These are phyloP conservation scores for Deuterostichococcus epilithicus DNA, from an alignment of 139 green algal species.

Conservation along the genomic window DNA sequence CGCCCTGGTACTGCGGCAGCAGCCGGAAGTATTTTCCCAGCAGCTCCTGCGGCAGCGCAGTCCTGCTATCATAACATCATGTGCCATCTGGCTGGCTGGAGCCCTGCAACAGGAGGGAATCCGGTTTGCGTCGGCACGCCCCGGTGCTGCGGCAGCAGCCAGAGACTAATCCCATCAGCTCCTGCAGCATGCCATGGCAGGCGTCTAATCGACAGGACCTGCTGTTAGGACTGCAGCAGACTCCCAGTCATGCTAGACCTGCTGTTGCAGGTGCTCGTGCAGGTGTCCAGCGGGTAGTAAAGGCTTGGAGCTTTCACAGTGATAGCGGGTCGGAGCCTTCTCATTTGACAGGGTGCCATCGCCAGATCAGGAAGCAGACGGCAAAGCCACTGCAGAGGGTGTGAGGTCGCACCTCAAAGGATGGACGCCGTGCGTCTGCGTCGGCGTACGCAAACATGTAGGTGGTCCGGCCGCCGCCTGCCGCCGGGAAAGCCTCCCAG, in stretches of 20 bases:
- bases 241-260: too few relatives aligned
- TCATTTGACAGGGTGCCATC: too few relatives aligned
- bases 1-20: conserved; percentile 66
- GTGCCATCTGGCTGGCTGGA: too few relatives aligned
- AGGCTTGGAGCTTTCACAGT: too few relatives aligned
- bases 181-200: too few relatives aligned
- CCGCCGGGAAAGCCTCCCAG: conserved; percentile 74
- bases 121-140: conserved; percentile 3
- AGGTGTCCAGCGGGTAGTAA: too few relatives aligned
- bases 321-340: neutral
- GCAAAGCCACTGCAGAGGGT: neutral
- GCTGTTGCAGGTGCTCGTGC: too few relatives aligned
- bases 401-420: conserved; percentile 27
- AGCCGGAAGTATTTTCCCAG: conserved; percentile 77
- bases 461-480: conserved; percentile 62
- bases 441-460: conserved; percentile 91
- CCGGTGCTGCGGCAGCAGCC: too few relatives aligned
- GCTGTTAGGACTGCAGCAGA: too few relatives aligned
- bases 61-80: neutral
- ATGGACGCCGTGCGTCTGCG: conserved; percentile 52
- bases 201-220: too few relatives aligned
- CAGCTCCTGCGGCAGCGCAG: conserved; percentile 32
- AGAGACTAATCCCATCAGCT: too few relatives aligned
- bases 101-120: too few relatives aligned
- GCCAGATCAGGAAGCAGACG: neutral